Evolutionary conservation across 352 stramenopile genomes (phyloP).

Genomic region (Globisporangium spinosum): DNA sequence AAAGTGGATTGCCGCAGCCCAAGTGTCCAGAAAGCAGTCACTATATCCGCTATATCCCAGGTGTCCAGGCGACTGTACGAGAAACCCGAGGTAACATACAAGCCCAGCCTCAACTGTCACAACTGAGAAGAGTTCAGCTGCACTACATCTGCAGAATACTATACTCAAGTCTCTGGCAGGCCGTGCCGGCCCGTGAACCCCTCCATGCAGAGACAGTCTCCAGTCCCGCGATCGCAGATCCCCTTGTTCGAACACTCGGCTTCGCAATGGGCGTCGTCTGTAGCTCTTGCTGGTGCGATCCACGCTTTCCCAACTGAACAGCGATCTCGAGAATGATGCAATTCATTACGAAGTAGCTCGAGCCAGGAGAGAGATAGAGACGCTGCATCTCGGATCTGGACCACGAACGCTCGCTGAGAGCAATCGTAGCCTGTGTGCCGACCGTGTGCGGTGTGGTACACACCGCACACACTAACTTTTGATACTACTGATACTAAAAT

Average conservation of each 20-base stretch:
- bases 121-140: too few relatives aligned
- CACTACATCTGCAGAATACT: background rate
- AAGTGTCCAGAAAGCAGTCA: too few relatives aligned
- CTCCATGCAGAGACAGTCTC: conserved; percentile 55
- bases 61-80: conserved; percentile 42
- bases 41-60: too few relatives aligned
- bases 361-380: background rate
- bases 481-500: too few relatives aligned
- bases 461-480: too few relatives aligned
- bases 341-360: background rate
- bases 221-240: background rate
- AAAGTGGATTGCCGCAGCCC: too few relatives aligned
- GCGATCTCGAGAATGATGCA: conserved; percentile 20
- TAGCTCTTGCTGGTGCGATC: conserved; percentile 45
- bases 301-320: conserved; percentile 56
- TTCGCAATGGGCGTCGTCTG: conserved; percentile 53
- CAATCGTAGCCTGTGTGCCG: conserved; percentile 56
- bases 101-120: background rate
- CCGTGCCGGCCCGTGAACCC: conserved; percentile 55
- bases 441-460: conserved; percentile 13
- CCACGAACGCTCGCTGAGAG: conserved; percentile 38
- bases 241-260: conserved; percentile 51
- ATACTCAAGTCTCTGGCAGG: conserved; percentile 61
- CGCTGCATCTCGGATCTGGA: background rate
- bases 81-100: background rate